Percentiles rank a stretch among this genome's conserved stretches.
Conservation (phyloP, 441 rosid species). For the Populus hybrid region DNA sequence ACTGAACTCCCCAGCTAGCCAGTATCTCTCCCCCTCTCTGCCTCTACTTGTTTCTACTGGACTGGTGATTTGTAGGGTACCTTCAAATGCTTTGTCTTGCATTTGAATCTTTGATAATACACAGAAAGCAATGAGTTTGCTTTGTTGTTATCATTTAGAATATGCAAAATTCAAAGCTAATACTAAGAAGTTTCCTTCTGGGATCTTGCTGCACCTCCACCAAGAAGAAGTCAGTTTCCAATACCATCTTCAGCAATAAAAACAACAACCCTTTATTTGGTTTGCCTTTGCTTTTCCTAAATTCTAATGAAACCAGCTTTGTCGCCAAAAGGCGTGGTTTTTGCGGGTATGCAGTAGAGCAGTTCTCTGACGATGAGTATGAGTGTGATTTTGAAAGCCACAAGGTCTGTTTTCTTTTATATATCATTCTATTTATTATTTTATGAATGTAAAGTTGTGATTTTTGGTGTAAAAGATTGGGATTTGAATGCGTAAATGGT, state of each 20-base stretch:
- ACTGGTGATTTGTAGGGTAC: no score
- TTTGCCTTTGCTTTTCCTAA: conserved; percentile 25
- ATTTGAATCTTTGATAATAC: no score
- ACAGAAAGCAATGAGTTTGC: no score
- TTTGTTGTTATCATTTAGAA: no score
- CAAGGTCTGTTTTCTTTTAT: conserved; percentile 36
- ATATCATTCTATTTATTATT: background rate
- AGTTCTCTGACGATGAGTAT: conserved; percentile 96
- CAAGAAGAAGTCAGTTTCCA: background rate
- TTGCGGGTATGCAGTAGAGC: conserved; percentile 62
- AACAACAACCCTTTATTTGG: background rate
- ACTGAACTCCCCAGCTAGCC: no score
- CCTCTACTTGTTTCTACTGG: background rate
- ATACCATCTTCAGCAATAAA: conserved; percentile 15
- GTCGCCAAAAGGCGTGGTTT: conserved; percentile 34
- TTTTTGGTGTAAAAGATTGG: no score
- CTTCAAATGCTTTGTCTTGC: no score
- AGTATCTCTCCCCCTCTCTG: no score
- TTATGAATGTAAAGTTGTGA: background rate
- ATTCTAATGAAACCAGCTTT: conserved; percentile 11
- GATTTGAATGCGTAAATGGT: no score
- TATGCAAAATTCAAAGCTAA: no score
- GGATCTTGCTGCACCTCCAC: conserved; percentile 17
- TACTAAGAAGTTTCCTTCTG: conserved; percentile 30
- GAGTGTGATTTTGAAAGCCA: conserved; percentile 84